A percentile compares a stretch with the other conserved stretches of the same genome.
Conservation (phyloP, 805 yeast species). For the Saccharomycopsis schoenii region DNA sequence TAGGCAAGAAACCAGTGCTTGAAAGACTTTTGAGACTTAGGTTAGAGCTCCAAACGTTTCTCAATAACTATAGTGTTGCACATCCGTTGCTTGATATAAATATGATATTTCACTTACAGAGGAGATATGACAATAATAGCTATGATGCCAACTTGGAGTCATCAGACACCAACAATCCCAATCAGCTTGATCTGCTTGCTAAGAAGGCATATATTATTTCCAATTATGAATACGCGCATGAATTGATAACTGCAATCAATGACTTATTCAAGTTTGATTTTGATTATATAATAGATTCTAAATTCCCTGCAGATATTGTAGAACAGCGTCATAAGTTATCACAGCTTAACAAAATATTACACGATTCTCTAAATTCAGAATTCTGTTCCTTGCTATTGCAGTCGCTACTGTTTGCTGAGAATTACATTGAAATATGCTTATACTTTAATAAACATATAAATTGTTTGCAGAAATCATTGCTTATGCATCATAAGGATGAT, state of each 20-base stretch:
- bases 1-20: background rate
- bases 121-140: background rate
- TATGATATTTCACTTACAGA: background rate
- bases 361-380: background rate
- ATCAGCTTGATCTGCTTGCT: background rate
- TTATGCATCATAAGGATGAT: background rate
- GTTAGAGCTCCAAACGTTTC: background rate
- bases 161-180: background rate
- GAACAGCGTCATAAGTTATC: background rate
- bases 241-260: background rate
- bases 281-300: background rate
- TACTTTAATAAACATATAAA: background rate
- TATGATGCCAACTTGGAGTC: background rate
- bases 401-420: background rate
- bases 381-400: background rate
- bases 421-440: background rate
- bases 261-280: background rate
- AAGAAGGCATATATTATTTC: background rate
- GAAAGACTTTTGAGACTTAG: background rate
- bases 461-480: background rate
- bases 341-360: background rate
- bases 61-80: background rate
- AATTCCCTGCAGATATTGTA: background rate
- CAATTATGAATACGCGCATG: background rate
- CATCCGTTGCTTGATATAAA: background rate